phyloP scores from a whole-genome alignment of 306 rosid genomes.

The Corylus avellana region DNA sequence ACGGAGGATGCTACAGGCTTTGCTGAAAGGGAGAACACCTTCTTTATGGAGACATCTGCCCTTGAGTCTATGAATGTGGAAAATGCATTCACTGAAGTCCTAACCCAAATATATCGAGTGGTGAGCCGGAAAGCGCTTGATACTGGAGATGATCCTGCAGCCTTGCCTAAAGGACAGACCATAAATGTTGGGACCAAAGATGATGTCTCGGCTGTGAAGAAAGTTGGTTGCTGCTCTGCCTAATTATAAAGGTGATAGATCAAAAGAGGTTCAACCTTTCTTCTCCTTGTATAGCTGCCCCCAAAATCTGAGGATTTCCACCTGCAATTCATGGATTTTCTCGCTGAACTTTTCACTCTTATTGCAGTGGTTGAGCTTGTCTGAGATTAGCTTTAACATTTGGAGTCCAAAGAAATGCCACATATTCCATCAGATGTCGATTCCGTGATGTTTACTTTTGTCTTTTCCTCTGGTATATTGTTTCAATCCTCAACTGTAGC shows the following conservation, averaged over 20 bases:
- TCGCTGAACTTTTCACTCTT: constrained; percentile 5
- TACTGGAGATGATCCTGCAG: constrained; percentile 49
- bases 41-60: constrained; percentile 61
- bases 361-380: background rate
- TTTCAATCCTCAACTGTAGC: background rate
- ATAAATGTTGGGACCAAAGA: constrained; percentile 54
- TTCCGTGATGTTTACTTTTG: background rate
- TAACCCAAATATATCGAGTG: constrained; percentile 51
- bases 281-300: background rate
- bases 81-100: constrained; percentile 53
- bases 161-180: constrained; percentile 54
- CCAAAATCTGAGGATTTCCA: background rate
- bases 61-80: constrained; percentile 64
- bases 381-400: constrained; percentile 9
- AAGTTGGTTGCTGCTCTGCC: constrained; percentile 55
- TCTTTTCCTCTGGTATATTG: background rate
- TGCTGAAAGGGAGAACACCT: constrained; percentile 51
- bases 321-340: background rate
- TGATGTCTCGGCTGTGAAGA: constrained; percentile 61
- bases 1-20: constrained; percentile 55
- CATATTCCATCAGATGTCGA: background rate
- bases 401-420: constrained; percentile 22
- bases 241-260: constrained; percentile 21
- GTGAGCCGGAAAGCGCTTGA: constrained; percentile 58
- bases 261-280: constrained; percentile 11